Base-by-base conservation (phyloP, 805 yeast species). In the Zygosaccharomyces kombuchaensis region DNA sequence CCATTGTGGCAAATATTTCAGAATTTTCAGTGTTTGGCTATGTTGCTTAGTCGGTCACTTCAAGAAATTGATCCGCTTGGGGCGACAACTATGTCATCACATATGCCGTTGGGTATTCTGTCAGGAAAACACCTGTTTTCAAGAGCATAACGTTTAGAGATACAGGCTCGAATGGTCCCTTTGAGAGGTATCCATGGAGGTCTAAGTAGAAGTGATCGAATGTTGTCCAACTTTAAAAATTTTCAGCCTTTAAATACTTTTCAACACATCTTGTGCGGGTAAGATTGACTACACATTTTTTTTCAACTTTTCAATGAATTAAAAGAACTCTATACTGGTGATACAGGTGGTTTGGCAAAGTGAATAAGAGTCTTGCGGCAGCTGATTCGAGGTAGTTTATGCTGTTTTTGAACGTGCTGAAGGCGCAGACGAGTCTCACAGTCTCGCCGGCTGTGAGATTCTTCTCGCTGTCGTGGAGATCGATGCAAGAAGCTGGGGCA, bases 21-120 rank as follows among this genome's bases (percentile, higher is more conserved):
- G 69, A 63, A 63, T 61, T 64, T 62, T 64, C 68, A 64, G 68
- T 65, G 69, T 65, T 64, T 64, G 68, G 68, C 68, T 63, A 54
- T 51, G 45, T 48, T 42, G 57, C 54, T 40, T 42, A 47, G 39
- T 59, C 64, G 50, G 65, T 59, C 63, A 59, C 55, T 49, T 54
- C 62, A 46, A 46, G 36, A 43, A 37, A 48, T 53, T 51, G 63
- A 59, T 64, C 69, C 70, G 70, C 60, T 60, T 66, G 70, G 70
- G 70, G 70, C 70, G 70, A 66, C 70, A 66, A 60, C 70, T 47
- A 46, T 52, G 66, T 65, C 69, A 63, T 62, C 70, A 59, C 22
- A 14, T 14, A 38, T 27, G 41, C 34, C 41, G 14, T 13, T 31
- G 41, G 31, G 41, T 29, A 38, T 38, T 38, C 41, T 38, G 34